Evolutionary conservation across 352 stramenopile species (phyloP).

Genomic region (Discostella stelligera): DNA sequence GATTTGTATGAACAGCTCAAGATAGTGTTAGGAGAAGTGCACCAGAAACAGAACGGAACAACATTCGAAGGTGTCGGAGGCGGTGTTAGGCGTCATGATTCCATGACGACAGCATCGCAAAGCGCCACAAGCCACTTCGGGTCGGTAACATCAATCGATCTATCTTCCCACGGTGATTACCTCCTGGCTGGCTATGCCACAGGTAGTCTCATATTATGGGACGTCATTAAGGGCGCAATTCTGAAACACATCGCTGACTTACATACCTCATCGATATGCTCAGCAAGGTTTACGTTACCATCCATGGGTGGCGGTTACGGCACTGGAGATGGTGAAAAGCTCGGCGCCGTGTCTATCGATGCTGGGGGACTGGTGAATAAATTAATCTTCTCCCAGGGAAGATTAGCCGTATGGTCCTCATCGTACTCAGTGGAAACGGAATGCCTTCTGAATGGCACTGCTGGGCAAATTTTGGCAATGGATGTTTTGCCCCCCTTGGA

Average conservation of each 20-base stretch:
- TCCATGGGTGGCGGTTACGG: constrained; percentile 16
- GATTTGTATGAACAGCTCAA: constrained; percentile 94
- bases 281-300: constrained; percentile 72
- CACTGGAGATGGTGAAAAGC: constrained; percentile 28
- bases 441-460: constrained; percentile 92
- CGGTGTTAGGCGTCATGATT: constrained; percentile 11
- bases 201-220: constrained; percentile 92
- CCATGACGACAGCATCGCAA: constrained; percentile 53
- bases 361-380: constrained; percentile 90
- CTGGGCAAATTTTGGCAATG: constrained; percentile 81
- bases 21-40: constrained; percentile 82
- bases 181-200: constrained; percentile 91
- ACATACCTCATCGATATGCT: constrained; percentile 81
- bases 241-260: constrained; percentile 90
- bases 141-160: constrained; percentile 79
- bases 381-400: constrained; percentile 89
- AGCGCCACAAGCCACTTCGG: constrained; percentile 43
- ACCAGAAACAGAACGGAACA: constrained; percentile 43
- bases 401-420: constrained; percentile 85
- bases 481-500: constrained; percentile 61
- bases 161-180: constrained; percentile 85
- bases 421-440: constrained; percentile 91
- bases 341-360: constrained; percentile 72
- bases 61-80: constrained; percentile 51
- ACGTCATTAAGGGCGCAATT: constrained; percentile 91